Evolutionary conservation across 257 asterid genomes (phyloP).

Genomic region (Craterostigma plantagineum): DNA sequence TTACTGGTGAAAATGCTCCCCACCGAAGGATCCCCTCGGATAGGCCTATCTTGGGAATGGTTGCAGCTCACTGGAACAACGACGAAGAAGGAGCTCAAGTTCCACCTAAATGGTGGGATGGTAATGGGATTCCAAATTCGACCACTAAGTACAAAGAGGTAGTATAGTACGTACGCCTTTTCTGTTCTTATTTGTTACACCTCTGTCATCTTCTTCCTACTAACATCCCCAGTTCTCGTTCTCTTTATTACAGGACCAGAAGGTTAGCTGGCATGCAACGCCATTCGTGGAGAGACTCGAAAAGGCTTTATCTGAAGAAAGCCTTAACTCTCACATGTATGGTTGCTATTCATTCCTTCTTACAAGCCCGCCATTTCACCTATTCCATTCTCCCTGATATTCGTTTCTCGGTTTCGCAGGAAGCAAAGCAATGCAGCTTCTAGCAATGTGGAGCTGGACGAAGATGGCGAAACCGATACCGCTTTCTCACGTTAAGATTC

Average conservation of each 20-base stretch:
- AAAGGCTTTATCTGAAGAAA: slow-evolving; percentile 81
- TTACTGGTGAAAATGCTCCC: slow-evolving; percentile 12
- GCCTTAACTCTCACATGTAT: slow-evolving; percentile 40
- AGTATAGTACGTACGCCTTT: no score
- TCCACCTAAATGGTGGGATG: slow-evolving; percentile 79
- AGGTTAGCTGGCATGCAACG: slow-evolving; percentile 91
- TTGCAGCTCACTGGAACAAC: slow-evolving; percentile 86
- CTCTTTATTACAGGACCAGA: slow-evolving; percentile 37
- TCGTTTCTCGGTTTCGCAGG: slow-evolving; percentile 14
- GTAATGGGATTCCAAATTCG: slow-evolving; percentile 92
- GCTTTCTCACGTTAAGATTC: slow-evolving; percentile 34
- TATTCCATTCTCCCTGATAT: no score
- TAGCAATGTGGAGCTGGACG: slow-evolving; percentile 18
- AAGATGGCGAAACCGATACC: slow-evolving; percentile 38
- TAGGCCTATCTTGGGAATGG: slow-evolving; percentile 87
- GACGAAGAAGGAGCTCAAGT: slow-evolving; percentile 31
- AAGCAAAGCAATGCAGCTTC: slow-evolving; percentile 15
- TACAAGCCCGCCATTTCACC: no score
- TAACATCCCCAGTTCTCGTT: background rate
- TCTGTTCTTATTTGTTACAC: slow-evolving; percentile 1
- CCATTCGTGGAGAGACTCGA: slow-evolving; percentile 94
- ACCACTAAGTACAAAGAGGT: slow-evolving; percentile 97
- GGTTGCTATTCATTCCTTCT: background rate
- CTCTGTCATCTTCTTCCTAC: background rate
- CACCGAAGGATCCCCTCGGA: slow-evolving; percentile 34